Conservation (phyloP, 345 rosid genomes). For the Barbarea vulgaris region DNA sequence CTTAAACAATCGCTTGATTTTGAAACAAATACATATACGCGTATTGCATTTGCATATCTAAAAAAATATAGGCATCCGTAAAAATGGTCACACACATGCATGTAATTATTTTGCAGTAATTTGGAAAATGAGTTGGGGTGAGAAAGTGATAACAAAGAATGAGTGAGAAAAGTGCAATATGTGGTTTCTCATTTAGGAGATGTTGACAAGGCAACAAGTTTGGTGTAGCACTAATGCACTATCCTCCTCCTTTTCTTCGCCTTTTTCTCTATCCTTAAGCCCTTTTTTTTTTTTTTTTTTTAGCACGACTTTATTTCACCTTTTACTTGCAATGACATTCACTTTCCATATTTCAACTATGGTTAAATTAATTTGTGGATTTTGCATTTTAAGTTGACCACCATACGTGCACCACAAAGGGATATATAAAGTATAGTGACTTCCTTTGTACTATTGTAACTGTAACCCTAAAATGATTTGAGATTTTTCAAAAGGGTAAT, state of each 20-base stretch:
- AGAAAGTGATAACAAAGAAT: neutral
- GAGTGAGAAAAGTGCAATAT: conserved; percentile 17
- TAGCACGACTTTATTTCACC: neutral
- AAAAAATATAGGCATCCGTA: too few relatives aligned
- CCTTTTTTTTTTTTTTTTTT: neutral
- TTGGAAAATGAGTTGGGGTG: neutral
- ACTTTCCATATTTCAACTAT: neutral
- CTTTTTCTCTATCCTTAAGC: conserved; percentile 2
- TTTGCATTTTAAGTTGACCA: neutral
- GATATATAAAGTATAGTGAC: neutral
- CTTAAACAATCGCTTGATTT: neutral
- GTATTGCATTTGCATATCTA: too few relatives aligned
- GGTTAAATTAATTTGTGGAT: neutral
- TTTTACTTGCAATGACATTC: neutral
- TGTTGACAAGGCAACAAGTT: conserved; percentile 42
- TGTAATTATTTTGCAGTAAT: neutral
- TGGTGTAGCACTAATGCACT: conserved; percentile 31
- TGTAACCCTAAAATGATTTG: neutral
- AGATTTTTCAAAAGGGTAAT: neutral
- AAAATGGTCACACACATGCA: neutral
- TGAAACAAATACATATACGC: too few relatives aligned
- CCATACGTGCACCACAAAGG: neutral
- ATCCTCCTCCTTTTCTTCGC: neutral
- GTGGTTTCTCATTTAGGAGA: conserved; percentile 18
- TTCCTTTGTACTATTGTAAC: neutral